Conservation (phyloP, 805 yeast genomes). For the Metschnikowia reukaufii region DNA sequence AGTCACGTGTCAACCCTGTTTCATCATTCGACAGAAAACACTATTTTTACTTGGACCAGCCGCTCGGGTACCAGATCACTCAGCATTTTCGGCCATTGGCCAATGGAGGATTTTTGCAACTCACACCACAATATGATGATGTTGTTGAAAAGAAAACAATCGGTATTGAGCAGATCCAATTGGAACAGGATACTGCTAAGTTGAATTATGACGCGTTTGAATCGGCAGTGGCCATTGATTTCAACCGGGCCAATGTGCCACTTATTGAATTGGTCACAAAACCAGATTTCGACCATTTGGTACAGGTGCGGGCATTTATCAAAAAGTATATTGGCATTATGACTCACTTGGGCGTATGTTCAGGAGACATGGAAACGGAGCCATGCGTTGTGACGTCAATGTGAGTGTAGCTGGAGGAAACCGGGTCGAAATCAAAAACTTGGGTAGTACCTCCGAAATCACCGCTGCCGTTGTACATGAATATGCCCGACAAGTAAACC, state of each 20-base stretch:
- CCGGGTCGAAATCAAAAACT: conserved; percentile 85
- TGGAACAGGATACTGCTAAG: conserved; percentile 95
- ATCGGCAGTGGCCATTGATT: conserved; percentile 57
- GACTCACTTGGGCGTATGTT: conserved; percentile 66
- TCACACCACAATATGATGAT: conserved; percentile 55
- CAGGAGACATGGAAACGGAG: conserved; percentile 92
- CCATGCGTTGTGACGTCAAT: conserved; percentile 93
- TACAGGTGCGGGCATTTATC: conserved; percentile 74
- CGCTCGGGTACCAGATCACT: conserved; percentile 92
- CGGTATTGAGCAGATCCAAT: conserved; percentile 74
- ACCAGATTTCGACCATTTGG: conserved; percentile 73
- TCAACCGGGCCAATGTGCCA: conserved; percentile 83
- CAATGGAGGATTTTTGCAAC: conserved; percentile 54
- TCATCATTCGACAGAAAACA: conserved; percentile 91
- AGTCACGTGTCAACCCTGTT: conserved; percentile 51
- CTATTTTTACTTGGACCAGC: conserved; percentile 95
- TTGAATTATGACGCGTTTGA: conserved; percentile 52
- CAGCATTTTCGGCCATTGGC: conserved; percentile 85
- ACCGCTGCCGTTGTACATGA: conserved; percentile 73
- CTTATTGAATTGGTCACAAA: conserved; percentile 87
- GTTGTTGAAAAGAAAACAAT: conserved; percentile 45
- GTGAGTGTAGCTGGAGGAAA: conserved; percentile 72
- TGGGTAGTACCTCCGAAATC: conserved; percentile 82
- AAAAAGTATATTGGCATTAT: conserved; percentile 76
- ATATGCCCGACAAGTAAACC: conserved; percentile 62